Evolutionary conservation across 2,329 filamentous ascomycete species (phyloP), one percentile per base, ranked within the genome.

Genomic region (Hypoxylon sp.): DNA sequence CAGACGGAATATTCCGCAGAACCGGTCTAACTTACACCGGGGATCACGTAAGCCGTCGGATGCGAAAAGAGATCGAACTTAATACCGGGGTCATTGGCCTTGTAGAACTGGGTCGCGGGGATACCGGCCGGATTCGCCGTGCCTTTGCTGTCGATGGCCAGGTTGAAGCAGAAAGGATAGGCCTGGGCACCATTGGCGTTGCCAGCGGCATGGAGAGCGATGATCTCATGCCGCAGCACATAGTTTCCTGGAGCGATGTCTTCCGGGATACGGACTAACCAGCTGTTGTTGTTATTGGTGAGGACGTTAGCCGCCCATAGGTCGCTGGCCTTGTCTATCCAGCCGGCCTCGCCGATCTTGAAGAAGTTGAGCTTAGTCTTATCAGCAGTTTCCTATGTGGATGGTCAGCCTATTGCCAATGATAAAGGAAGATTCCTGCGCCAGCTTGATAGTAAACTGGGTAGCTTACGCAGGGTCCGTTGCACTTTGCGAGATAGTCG

Each of bases 141-240:
- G 40, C 86, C 85, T 20, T 78, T 77, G 60, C 86, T 85, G 44
- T 83, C 85, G 70, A 89, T 81, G 70, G 86, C 81, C 64, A 90
- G 76, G 80, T 90, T 89, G 76, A 87, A 80, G 76, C 88, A 85
- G 72, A 85, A 83, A 33, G 83, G 83, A 73, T 85, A 85, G 74
- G 82, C 81, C 76, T 85, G 83, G 37, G 83, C 82, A 11, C 84
- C 83, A 70, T 83, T 77, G 42, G 72, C 57, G 42, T 82, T 78
- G 2, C 73, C 78, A 14, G 85, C 84, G 35, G 79, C 81, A 77
- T 88, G 85, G 4, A 88, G 82, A 20, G 83, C 85, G 61, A 88
- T 86, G 67, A 86, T 85, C 74, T 88, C 85, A 72, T 87, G 84
- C 6, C 85, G 84, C 40, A 88, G 80, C 53, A 88, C 85, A 66